Conservation (phyloP, 495 filamentous ascomycete genomes). For the Tetracladium setigerum region DNA sequence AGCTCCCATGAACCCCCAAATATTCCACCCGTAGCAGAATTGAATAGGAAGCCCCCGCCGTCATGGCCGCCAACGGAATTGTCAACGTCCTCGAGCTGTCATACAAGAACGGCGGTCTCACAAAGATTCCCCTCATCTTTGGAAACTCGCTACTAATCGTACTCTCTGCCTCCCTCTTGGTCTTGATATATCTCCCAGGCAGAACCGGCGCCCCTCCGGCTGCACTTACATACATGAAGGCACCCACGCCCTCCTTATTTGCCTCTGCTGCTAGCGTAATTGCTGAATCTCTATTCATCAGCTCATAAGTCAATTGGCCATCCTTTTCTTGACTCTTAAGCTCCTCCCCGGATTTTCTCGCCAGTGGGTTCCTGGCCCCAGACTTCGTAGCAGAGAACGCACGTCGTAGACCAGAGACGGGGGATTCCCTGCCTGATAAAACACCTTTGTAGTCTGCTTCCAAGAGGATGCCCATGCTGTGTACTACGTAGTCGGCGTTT, state of each 20-base stretch:
- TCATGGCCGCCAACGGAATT: conserved; percentile 69
- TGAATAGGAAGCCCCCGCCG: conserved; percentile 60
- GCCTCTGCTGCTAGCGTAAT: conserved; percentile 83
- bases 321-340: conserved; percentile 56
- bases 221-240: conserved; percentile 84
- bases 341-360: conserved; percentile 43
- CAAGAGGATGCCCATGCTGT: conserved; percentile 91
- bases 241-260: conserved; percentile 48
- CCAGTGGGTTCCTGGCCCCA: conserved; percentile 61
- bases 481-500: conserved; percentile 76
- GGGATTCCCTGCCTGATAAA: conserved; percentile 69
- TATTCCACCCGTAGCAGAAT: conserved; percentile 63
- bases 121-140: conserved; percentile 68
- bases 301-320: conserved; percentile 87
- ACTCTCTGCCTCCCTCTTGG: conserved; percentile 85
- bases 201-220: conserved; percentile 77
- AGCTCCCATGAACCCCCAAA: conserved; percentile 68
- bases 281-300: conserved; percentile 88
- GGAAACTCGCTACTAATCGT: conserved; percentile 65
- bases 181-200: conserved; percentile 78
- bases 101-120: conserved; percentile 83
- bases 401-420: conserved; percentile 62
- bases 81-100: conserved; percentile 77
- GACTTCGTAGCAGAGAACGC: conserved; percentile 63
- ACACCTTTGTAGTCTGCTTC: conserved; percentile 98